phyloP scores from a whole-genome alignment of 169 alveolate genomes.

The Plasmodium falciparum region DNA sequence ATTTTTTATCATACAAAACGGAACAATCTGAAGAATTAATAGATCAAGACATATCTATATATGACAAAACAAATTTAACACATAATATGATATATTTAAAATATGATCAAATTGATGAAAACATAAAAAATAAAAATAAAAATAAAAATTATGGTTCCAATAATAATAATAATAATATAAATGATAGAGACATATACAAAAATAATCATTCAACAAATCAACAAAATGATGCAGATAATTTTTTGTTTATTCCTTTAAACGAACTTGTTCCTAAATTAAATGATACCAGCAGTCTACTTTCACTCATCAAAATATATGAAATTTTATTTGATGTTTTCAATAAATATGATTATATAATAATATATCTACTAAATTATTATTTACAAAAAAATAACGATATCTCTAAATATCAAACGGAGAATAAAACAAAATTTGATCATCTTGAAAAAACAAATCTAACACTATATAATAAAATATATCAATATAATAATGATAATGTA shows the following conservation, averaged over 20 bases:
- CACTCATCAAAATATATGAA: conserved; percentile 71
- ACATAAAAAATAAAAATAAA: too few species aligned
- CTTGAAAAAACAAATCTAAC: not conserved
- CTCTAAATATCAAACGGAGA: not conserved
- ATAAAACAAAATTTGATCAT: not conserved
- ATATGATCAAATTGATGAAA: too few species aligned
- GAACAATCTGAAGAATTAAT: too few species aligned
- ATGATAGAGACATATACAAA: conserved; percentile 1
- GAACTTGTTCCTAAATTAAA: conserved; percentile 66
- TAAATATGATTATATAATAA: conserved; percentile 55
- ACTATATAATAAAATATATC: not conserved
- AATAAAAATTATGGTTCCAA: not conserved
- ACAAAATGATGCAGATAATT: conserved; percentile 41
- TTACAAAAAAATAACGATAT: too few species aligned
- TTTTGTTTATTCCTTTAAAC: conserved; percentile 64
- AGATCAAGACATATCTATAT: too few species aligned
- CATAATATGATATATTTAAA: too few species aligned
- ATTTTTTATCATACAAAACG: too few species aligned
- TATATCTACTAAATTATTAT: conserved; percentile 26
- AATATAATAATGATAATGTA: not conserved
- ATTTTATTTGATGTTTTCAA: conserved; percentile 57
- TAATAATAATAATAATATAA: conserved; percentile 3
- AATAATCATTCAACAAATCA: not conserved
- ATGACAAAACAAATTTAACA: too few species aligned
- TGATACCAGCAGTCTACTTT: conserved; percentile 24